Evolutionary conservation across 2,329 filamentous ascomycete species (phyloP).

Genomic region (Hypoxylon sp.): DNA sequence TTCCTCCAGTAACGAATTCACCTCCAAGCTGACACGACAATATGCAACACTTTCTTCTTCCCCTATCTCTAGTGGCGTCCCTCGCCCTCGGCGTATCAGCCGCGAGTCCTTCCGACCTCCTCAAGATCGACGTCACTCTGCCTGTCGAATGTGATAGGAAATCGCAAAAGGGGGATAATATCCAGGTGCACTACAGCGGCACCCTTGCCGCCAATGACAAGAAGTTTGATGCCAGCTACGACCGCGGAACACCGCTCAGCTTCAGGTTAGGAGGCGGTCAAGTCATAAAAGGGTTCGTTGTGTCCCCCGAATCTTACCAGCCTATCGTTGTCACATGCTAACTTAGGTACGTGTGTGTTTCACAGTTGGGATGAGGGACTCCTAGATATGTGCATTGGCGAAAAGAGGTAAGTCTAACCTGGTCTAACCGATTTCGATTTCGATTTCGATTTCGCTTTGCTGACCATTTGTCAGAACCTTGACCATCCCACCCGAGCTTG

Average conservation of each 20-base stretch:
- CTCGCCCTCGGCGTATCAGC: constrained; percentile 61
- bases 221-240: constrained; percentile 87
- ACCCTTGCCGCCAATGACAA: constrained; percentile 76
- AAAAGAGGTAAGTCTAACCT: constrained; percentile 80
- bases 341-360: constrained; percentile 38
- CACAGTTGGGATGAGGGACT: constrained; percentile 89
- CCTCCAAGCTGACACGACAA: constrained; percentile 41
- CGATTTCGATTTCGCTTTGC: too few relatives aligned
- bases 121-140: constrained; percentile 80
- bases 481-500: constrained; percentile 87
- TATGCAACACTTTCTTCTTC: constrained; percentile 61
- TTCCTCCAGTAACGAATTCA: not conserved
- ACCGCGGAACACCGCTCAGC: constrained; percentile 76
- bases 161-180: constrained; percentile 76
- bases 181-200: constrained; percentile 89
- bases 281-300: constrained; percentile 85
- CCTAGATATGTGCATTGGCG: constrained; percentile 92
- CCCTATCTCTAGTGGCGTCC: constrained; percentile 61
- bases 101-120: constrained; percentile 54
- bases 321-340: too few relatives aligned
- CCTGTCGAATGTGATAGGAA: constrained; percentile 82
- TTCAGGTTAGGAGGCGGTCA: constrained; percentile 83
- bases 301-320: too few relatives aligned
- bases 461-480: constrained; percentile 64
- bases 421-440: too few relatives aligned